phyloP scores from a whole-genome alignment of 208 protist genomes.

The Angomonas deanei region DNA sequence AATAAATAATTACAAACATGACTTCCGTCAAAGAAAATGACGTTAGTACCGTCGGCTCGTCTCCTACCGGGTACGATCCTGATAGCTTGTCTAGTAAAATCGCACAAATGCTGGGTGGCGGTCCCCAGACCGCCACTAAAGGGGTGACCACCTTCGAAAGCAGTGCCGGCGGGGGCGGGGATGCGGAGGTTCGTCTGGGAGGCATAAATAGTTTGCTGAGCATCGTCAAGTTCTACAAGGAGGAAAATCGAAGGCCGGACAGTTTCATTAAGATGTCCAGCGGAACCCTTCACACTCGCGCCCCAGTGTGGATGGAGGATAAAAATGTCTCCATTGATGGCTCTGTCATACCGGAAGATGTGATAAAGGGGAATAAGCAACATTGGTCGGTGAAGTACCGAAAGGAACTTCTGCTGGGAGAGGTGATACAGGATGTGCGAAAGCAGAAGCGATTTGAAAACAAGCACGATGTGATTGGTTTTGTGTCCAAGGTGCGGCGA shows the following conservation, averaged over 20 bases:
- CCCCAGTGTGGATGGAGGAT: constrained; percentile 74
- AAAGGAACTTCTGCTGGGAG: constrained; percentile 65
- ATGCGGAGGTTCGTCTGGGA: no score
- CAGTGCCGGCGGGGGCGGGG: no score
- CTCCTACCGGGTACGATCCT: no score
- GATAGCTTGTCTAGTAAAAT: no score
- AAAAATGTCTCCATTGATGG: constrained; percentile 78
- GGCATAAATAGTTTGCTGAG: no score
- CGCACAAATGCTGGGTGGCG: no score
- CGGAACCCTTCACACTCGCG: constrained; percentile 44
- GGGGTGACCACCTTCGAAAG: no score
- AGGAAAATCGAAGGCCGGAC: constrained; percentile 14
- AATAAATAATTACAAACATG: no score
- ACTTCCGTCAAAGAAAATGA: no score
- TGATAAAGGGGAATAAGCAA: constrained; percentile 11
- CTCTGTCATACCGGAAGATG: constrained; percentile 48
- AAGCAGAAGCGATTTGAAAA: constrained; percentile 36
- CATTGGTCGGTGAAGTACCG: constrained; percentile 54
- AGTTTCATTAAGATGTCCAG: constrained; percentile 15
- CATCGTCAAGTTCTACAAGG: no score
- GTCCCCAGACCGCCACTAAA: no score
- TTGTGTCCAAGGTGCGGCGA: constrained; percentile 28
- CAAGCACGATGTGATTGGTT: constrained; percentile 55
- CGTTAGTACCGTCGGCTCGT: no score
- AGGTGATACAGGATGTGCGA: constrained; percentile 64